Percentiles rank a stretch among this genome's conserved stretches.
Evolutionary conservation across 768 basidiomycete genomes (phyloP).

Genomic region (Podaxis pistillaris): DNA sequence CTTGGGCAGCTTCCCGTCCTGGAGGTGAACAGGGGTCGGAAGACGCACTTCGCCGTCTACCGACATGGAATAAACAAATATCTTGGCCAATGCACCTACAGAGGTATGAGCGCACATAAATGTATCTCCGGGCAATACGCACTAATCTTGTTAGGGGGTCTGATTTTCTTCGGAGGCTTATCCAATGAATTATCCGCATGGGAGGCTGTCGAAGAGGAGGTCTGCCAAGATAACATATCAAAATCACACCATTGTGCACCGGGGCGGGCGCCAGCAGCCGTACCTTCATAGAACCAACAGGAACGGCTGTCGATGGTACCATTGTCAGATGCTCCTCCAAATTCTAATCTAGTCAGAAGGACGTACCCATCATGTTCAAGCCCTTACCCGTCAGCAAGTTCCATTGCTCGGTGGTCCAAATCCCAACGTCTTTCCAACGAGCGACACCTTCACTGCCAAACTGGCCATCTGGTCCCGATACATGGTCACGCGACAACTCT

Average conservation of each 20-base stretch:
- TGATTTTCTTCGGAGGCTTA: constrained; percentile 60
- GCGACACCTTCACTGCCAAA: constrained; percentile 55
- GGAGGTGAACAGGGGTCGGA: constrained; percentile 28
- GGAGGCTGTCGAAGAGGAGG: constrained; percentile 59
- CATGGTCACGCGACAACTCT: constrained; percentile 68
- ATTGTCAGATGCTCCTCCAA: neutral
- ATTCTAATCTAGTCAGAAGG: constrained; percentile 9
- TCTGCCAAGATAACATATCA: constrained; percentile 35
- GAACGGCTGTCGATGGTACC: constrained; percentile 48
- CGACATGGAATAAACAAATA: constrained; percentile 88
- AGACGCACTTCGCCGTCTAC: constrained; percentile 68
- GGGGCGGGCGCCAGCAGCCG: constrained; percentile 12
- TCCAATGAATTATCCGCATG: constrained; percentile 61
- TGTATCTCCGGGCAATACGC: constrained; percentile 20
- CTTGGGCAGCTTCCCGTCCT: constrained; percentile 27
- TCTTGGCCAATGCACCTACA: constrained; percentile 75
- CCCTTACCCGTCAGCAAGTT: constrained; percentile 80
- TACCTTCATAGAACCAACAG: constrained; percentile 70
- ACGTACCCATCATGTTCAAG: constrained; percentile 71
- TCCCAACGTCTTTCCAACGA: constrained; percentile 81
- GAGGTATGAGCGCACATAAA: constrained; percentile 10
- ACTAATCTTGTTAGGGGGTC: constrained; percentile 60
- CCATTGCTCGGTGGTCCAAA: constrained; percentile 87
- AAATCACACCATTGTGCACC: neutral
- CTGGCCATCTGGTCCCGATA: constrained; percentile 52